These are phyloP conservation scores for Nemania sp. DNA, from an alignment of 2,329 filamentous ascomycete genomes.

Conservation along the genomic window DNA sequence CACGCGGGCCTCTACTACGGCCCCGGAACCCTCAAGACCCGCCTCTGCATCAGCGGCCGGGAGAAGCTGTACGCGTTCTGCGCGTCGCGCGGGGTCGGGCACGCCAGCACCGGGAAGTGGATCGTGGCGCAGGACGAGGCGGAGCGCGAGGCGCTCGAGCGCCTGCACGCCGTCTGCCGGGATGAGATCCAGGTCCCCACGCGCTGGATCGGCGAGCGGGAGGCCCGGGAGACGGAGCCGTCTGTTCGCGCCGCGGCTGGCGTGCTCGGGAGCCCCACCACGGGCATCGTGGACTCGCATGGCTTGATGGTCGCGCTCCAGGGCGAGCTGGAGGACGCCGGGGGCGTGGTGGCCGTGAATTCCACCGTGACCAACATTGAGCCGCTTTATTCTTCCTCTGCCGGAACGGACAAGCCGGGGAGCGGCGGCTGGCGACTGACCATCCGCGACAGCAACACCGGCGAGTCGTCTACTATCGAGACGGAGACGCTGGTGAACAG, in stretches of 20 bases:
- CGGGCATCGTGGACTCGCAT: conserved; percentile 90
- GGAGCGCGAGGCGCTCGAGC: conserved; percentile 68
- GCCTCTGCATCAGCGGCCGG: conserved; percentile 78
- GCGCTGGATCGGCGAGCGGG: conserved; percentile 66
- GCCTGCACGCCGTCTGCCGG: conserved; percentile 52
- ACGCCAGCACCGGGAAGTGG: conserved; percentile 86
- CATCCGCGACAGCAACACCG: conserved; percentile 52
- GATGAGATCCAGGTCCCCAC: conserved; percentile 65
- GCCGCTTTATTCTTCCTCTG: conserved; percentile 43
- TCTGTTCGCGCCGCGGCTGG: conserved; percentile 73
- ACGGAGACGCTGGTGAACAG: conserved; percentile 81
- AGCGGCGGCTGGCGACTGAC: conserved; percentile 71
- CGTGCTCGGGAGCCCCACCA: conserved; percentile 81
- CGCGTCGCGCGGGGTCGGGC: conserved; percentile 65
- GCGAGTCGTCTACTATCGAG: conserved; percentile 62
- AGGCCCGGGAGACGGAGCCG: conserved; percentile 71
- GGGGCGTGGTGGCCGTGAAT: conserved; percentile 74
- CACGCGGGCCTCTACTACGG: conserved; percentile 96
- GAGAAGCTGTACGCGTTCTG: conserved; percentile 81
- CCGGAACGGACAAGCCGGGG: conserved; percentile 44
- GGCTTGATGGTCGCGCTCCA: conserved; percentile 80
- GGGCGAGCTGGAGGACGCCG: conserved; percentile 75
- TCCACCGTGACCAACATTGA: conserved; percentile 67
- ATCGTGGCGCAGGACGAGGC: conserved; percentile 81
- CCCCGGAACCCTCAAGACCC: conserved; percentile 74